phyloP scores from a whole-genome alignment of 2,329 filamentous ascomycete species.

The Camptophora hylomeconis region DNA sequence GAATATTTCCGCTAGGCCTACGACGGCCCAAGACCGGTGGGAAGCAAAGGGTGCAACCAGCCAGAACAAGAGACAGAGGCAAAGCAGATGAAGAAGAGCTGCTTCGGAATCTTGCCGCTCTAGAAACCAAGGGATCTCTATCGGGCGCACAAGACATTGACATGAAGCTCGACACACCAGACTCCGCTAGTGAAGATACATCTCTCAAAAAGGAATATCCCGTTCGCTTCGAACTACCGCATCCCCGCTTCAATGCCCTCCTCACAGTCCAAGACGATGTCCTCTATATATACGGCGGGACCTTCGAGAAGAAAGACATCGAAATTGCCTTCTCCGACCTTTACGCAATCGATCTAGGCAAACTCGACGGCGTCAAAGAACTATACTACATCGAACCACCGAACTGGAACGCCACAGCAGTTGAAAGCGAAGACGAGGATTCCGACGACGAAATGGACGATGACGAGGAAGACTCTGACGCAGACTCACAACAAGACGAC shows the following conservation, averaged over 20 bases:
- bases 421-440: conserved; percentile 46
- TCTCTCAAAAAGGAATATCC: conserved; percentile 42
- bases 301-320: conserved; percentile 84
- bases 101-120: conserved; percentile 68
- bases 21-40: conserved; percentile 58
- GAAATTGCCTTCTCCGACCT: conserved; percentile 95
- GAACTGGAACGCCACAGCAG: conserved; percentile 62
- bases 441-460: conserved; percentile 30
- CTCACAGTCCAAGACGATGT: conserved; percentile 84
- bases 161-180: conserved; percentile 31
- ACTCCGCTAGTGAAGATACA: conserved; percentile 42
- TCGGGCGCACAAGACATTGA: conserved; percentile 35
- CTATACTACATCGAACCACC: conserved; percentile 74
- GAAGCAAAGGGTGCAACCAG: conserved; percentile 31
- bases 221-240: conserved; percentile 70
- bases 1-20: conserved; percentile 75
- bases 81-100: conserved; percentile 89
- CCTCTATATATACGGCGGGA: conserved; percentile 89
- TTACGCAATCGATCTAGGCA: conserved; percentile 85
- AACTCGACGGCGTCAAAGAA: conserved; percentile 86
- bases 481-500: conserved; percentile 39
- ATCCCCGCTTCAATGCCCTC: conserved; percentile 81
- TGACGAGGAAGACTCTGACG: conserved; percentile 32
- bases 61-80: conserved; percentile 50
- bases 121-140: conserved; percentile 61